Evolutionary conservation across 108 stramenopile genomes (phyloP), one percentile per base, ranked within the genome.

Genomic region (Nannochloropsis gaditana): DNA sequence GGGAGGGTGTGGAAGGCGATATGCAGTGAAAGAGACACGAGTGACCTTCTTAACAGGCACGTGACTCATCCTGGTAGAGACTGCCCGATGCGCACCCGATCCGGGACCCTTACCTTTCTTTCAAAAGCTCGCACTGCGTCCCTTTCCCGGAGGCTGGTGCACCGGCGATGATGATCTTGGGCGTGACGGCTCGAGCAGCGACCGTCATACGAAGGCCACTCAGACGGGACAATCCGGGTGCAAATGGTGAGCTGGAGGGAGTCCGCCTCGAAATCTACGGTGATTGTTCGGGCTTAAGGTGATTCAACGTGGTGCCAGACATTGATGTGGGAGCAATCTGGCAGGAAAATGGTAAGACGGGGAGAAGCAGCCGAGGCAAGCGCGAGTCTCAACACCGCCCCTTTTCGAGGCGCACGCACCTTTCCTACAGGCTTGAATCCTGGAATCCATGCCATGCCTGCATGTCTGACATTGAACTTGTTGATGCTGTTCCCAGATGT

Each of bases 111-210:
- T 86, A 89, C 42, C 45, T 86, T 21, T 89, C 88, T 47, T 84
- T 85, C 85, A 89, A 81, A 82, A 89, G 45, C 83, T 90, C 90
- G 89, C 91, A 91, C 88, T 91, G 91, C 42, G 97, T 85, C 41
- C 98, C 98, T 86, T 99, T 99, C 11, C 98, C 98, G 41, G 93
- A 93, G 21, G 97, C 98, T 3, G 98, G 98, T 11, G 95, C 96
- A 17, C 98, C 98, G 19, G 97, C 95, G 15, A 99, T 92, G 44
- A 99, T 87, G 45, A 99, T 86, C 41, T 44, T 79, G 9, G 85
- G 85, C 9, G 44, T 47, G 21, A 45, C 47, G 44, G 85, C 59
- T n/a, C 59, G 59, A n/a, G 59, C 59, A 2, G 59, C 59, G 59
- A 6, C 59, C 15, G 59, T 73, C 59, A 73, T 73, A n/a, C 59